Evolutionary conservation across 257 asterid genomes (phyloP).

Genomic region (Fraxinus excelsior): DNA sequence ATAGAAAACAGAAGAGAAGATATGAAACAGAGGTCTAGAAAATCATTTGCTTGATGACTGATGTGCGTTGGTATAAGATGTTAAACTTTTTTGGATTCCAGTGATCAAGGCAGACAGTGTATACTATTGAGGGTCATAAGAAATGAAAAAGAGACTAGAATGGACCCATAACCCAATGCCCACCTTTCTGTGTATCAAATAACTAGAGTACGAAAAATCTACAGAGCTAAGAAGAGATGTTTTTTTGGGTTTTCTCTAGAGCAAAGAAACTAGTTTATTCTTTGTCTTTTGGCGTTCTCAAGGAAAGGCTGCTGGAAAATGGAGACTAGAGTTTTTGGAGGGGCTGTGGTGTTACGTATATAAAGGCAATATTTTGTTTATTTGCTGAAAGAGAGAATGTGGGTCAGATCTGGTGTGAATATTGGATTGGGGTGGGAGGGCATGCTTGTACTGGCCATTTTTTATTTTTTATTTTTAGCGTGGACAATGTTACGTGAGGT

Average conservation of each 20-base stretch:
- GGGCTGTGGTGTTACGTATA: conserved; percentile 34
- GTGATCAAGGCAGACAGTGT: conserved; percentile 39
- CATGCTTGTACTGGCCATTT: conserved; percentile 44
- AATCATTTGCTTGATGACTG: conserved; percentile 40
- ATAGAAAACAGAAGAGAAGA: conserved; percentile 5
- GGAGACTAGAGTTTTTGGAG: conserved; percentile 41
- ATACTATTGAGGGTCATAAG: conserved; percentile 29
- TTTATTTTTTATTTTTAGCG: too few relatives aligned
- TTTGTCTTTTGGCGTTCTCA: conserved; percentile 14
- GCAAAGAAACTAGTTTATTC: conserved; percentile 3
- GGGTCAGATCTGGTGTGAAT: conserved; percentile 69
- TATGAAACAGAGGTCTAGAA: conserved; percentile 43
- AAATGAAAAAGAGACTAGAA: conserved; percentile 27
- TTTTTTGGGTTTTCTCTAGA: conserved; percentile 28
- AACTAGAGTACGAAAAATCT: conserved; percentile 21
- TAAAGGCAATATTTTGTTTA: conserved; percentile 23
- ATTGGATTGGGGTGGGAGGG: conserved; percentile 37
- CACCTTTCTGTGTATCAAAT: conserved; percentile 24
- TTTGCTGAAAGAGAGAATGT: conserved; percentile 32
- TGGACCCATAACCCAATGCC: conserved; percentile 34
- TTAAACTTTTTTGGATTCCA: conserved; percentile 27
- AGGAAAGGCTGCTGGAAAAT: conserved; percentile 30
- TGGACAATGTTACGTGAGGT: conserved; percentile 61
- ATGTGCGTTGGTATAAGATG: conserved; percentile 27
- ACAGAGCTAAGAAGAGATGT: conserved; percentile 40